Base-by-base conservation (phyloP, 2,329 filamentous ascomycete species). In the Pseudophaeomoniella oleicola region DNA sequence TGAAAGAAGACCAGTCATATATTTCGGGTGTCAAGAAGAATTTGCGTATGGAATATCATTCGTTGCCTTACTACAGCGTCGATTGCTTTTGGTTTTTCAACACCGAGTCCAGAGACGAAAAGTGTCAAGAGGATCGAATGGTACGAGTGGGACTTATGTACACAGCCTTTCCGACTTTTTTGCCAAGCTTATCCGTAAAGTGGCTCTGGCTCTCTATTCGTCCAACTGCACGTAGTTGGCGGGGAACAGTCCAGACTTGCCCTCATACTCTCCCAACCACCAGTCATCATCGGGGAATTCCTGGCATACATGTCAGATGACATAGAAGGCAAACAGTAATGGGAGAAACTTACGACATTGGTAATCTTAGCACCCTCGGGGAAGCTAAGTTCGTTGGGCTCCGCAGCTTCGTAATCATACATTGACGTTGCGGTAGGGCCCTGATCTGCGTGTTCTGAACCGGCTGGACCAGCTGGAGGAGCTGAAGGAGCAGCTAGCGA, bases 251-350 rank as follows among this genome's bases (percentile, higher is more conserved):
- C 90, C 90, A 18, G 72, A 72, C 39, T 78, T 72, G 35, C 86
- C 86, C 16, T 77, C 69, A 58, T 81, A 92, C 50, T 82, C 76
- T 40, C 90, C 90, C 50, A 88, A 81, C 90, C 90, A 98, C 90
- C 90, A 98, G 55, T 98, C 90, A 46, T 96, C 88, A 50, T 96
- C 90, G 2, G 90, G 90, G 60, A 96, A 96, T 64, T 94, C 84
- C 78, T 81, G 48, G 14, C 30, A 32, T 16, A 30, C 19, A 32
- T 35, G 5, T 11, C 19, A 33, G n/a, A 17, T 14, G 13, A 29
- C 14, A 34, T 19, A 9, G 16, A 12, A 39, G 17, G 4, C 15
- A 19, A 35, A 32, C 32, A 17, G 12, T 30, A 13, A 32, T 27
- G 15, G 16, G 6, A 19, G 34, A 29, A 14, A 69, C 77, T 67